A percentile compares a stretch with the other conserved stretches of the same genome.
Evolutionary conservation across 176 grass and related monocot genomes (phyloP).

Genomic region (Triticum timopheevii): DNA sequence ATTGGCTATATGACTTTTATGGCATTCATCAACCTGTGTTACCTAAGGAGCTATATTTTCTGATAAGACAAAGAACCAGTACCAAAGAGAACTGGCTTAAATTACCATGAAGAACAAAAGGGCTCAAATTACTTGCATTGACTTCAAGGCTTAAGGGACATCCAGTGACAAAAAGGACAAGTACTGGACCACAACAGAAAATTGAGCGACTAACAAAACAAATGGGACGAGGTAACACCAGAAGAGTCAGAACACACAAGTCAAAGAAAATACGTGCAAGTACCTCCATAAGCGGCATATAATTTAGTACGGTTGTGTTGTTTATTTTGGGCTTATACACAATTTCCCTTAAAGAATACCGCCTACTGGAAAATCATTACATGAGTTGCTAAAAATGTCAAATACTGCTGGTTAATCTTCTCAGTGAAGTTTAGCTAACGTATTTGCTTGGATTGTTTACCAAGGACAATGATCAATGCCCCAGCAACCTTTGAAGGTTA

Average conservation of each 20-base stretch:
- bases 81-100: constrained; percentile 4
- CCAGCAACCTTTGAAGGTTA: neutral
- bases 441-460: constrained; percentile 4
- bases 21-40: neutral
- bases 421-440: neutral
- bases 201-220: neutral
- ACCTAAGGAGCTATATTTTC: constrained; percentile 3
- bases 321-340: constrained; percentile 4
- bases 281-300: neutral
- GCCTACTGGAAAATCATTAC: neutral
- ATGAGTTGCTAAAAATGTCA: neutral
- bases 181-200: neutral
- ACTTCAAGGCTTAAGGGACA: neutral
- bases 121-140: neutral
- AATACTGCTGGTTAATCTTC: neutral
- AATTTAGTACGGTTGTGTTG: neutral
- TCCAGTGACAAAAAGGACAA: neutral
- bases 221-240: neutral
- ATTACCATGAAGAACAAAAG: neutral
- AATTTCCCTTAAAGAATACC: neutral
- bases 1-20: constrained; percentile 23
- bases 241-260: neutral
- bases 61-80: neutral
- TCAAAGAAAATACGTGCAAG: neutral
- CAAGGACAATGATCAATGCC: neutral